Conservation (phyloP, 805 yeast species). For the Pichia occidentalis region DNA sequence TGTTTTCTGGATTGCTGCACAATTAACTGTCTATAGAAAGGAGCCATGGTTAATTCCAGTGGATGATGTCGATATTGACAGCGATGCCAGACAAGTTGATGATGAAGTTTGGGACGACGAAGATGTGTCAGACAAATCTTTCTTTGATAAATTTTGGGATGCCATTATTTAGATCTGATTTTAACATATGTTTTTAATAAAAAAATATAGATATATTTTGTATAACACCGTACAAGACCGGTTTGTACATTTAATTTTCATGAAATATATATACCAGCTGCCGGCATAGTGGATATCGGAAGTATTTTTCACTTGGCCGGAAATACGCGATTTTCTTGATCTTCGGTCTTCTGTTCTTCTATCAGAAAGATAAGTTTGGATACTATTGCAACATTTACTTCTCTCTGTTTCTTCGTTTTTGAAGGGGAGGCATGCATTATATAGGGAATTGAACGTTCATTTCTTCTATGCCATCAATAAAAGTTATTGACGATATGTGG, state of each 20-base stretch:
- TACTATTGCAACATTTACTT: neutral
- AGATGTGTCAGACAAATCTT: neutral
- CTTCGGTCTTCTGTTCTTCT: too few relatives aligned
- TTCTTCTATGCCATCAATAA: neutral
- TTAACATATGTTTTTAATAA: neutral
- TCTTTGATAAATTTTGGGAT: conserved; percentile 16
- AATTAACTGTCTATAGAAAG: conserved; percentile 47
- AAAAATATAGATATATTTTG: neutral
- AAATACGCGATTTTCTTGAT: too few relatives aligned
- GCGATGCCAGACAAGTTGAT: conserved; percentile 18
- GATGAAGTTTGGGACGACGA: conserved; percentile 49
- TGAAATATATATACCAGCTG: too few relatives aligned
- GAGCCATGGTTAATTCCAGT: conserved; percentile 39
- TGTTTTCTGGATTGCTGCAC: conserved; percentile 42
- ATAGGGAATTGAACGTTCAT: neutral
- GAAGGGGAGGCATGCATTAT: neutral
- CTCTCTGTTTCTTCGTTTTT: neutral
- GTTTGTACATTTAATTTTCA: too few relatives aligned
- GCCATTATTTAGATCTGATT: conserved; percentile 4
- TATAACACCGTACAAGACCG: neutral
- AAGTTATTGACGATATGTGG: conserved; percentile 4
- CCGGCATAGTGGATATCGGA: too few relatives aligned
- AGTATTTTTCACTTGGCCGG: too few relatives aligned
- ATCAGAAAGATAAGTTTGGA: neutral
- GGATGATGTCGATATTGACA: conserved; percentile 50